Base-by-base conservation (phyloP, 495 filamentous ascomycete species). In the Aspergillus wentii region DNA sequence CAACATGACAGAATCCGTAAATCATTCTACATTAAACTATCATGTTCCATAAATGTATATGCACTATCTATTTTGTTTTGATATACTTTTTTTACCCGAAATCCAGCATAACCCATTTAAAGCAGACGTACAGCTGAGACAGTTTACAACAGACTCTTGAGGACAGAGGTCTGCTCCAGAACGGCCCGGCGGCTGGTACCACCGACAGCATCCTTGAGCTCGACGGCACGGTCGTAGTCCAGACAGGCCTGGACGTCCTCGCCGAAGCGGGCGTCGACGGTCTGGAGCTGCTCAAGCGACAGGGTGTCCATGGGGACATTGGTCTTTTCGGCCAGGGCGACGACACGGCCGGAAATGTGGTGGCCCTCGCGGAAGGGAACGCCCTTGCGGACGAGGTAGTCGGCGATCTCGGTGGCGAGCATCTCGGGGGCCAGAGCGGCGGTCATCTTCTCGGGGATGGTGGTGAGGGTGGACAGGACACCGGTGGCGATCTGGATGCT, bases 311-410 rank as follows among this genome's bases (percentile, higher is more conserved):
- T 96, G 32, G 82, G 75, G 3, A 76, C 69, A 17, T 70, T 72
- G 26, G 72, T 68, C 48, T 83, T 64, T 69, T 95, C 89, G 0
- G 80, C 81, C 19, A 85, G 62, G 25, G 80, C 79, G 10, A 95
- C 90, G 7, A 86, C 67, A 30, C 76, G 78, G 8, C 91, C 91
- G 3, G 83, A 85, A 57, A 95, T 89, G 63, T 94, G 88, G 68
- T 95, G 88, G 1, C 88, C 86, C 68, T 94, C 85, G 29, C 71
- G 69, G 59, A 76, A 76, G 11, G 72, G 83, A 15, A 92, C 85
- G 23, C 88, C 87, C 72, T 92, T 91, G 48, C 86, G 76, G 26
- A 95, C 91, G 3, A 95, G 74, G 61, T 94, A 95, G 55, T 95
- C 90, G 15, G 90, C 91, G 27, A 95, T 69, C 50, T 95, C 89